Evolutionary conservation across 345 rosid species (phyloP).

Genomic region (Luvunga scandens): DNA sequence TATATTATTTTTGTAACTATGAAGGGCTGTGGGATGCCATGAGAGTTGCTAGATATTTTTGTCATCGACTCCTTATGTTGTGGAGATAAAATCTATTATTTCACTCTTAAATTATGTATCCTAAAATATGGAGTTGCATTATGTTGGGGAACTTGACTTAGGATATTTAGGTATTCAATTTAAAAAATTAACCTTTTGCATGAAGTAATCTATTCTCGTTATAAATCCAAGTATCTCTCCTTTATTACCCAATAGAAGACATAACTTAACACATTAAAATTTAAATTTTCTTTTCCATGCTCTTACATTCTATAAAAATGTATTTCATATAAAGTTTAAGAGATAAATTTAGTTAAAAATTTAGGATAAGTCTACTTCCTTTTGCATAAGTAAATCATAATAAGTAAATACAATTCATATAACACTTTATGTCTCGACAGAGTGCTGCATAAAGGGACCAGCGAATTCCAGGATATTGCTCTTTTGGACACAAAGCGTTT

Average conservation of each 20-base stretch:
- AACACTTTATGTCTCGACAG: constrained; percentile 27
- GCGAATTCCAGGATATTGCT: constrained; percentile 79
- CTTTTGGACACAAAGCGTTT: constrained; percentile 84
- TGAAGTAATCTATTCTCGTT: too few relatives aligned
- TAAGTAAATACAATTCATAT: background rate
- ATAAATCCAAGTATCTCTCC: too few relatives aligned
- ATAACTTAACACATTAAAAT: too few relatives aligned
- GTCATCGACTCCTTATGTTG: too few relatives aligned
- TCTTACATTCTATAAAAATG: background rate
- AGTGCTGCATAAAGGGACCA: constrained; percentile 72
- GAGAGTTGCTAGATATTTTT: background rate
- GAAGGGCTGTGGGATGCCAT: background rate
- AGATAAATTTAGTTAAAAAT: background rate
- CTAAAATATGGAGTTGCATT: background rate
- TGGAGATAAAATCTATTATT: background rate
- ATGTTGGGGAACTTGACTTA: too few relatives aligned
- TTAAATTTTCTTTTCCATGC: too few relatives aligned
- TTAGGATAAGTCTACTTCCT: background rate
- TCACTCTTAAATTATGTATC: background rate
- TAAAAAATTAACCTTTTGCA: too few relatives aligned
- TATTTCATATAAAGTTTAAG: background rate
- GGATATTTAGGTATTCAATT: too few relatives aligned
- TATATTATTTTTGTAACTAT: background rate
- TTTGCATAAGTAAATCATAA: background rate
- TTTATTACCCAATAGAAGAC: too few relatives aligned